Evolutionary conservation across 1,284 basidiomycete species (phyloP), one percentile per base, ranked within the genome.

Genomic region (Cutaneotrichosporon sp.): DNA sequence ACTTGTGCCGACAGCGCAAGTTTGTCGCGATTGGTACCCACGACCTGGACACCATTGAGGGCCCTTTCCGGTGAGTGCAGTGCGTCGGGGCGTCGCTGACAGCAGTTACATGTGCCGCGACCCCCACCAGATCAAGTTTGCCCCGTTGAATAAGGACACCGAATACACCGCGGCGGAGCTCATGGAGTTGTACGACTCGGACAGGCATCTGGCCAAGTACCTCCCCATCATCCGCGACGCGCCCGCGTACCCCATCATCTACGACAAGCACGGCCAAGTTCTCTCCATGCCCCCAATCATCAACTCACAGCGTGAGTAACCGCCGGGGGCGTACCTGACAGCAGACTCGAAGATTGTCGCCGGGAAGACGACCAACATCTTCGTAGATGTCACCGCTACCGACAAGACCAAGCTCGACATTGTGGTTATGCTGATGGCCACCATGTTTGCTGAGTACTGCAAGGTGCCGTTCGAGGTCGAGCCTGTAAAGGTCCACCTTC

Each of bases 381-480:
- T 97, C 76, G 89, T 99, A 63, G 96, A 99, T 74, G 84, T 91
- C 42, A 98, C 96, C 6, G 94, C 92, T 7, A 94, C 90, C n/a
- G 96, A 99, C 72, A 84, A 91, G 74, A 97, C 94, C 42, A 98
- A 97, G 76, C 82, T 98, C 27, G 85, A 85, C 64, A 92, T 97
- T 60, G 96, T 97, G 48, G 83, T 92, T 49, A 96, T 94, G 75
- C 91, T 97, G 60, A 83, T 99, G 29, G 81, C 88, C 6, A 87
- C 90, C 37, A 97, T 97, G 94, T 99, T 99, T 77, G 87, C 91
- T 12, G 91, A 97, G 76, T 97, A 99, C 74, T 93, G 90, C 70
- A 82, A 82, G 54, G 84, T 90, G 47, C 90, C 93, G 3, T 54
- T n/a, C 65, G 93, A 89, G 26, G 86, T 97, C 53, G 92, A 97